Evolutionary conservation across 2,329 filamentous ascomycete species (phyloP).

Genomic region (Magnaporthiopsis rhizophila): DNA sequence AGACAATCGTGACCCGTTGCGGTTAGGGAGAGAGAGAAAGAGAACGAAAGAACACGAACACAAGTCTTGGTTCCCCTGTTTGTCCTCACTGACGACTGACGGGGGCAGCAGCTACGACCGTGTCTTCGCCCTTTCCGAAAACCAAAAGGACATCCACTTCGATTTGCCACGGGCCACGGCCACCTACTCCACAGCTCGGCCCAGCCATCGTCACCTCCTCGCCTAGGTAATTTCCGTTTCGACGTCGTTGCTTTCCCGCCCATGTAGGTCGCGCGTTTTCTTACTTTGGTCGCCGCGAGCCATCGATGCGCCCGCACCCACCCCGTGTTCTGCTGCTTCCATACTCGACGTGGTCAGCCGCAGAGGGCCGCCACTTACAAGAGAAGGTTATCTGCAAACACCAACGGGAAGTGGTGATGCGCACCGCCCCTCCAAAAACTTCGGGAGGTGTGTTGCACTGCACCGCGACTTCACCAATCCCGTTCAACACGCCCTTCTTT

Average conservation of each 20-base stretch:
- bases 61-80: neutral
- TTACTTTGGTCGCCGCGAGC: neutral
- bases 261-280: neutral
- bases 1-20: neutral
- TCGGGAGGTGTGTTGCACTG: constrained; percentile 7
- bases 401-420: neutral
- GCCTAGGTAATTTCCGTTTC: neutral
- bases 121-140: neutral
- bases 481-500: constrained; percentile 3
- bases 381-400: neutral
- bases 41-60: neutral
- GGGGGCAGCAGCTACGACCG: too few species aligned
- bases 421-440: constrained; percentile 1
- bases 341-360: neutral
- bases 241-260: neutral
- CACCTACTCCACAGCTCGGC: constrained; percentile 3
- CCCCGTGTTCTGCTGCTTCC: neutral
- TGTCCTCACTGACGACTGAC: neutral
- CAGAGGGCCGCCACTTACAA: neutral
- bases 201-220: neutral
- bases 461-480: constrained; percentile 12
- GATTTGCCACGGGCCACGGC: neutral
- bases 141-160: neutral
- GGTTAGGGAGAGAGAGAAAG: neutral
- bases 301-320: neutral